A percentile compares a stretch with the other conserved stretches of the same genome.
Evolutionary conservation across 2,329 filamentous ascomycete species (phyloP).

Genomic region (Ophidiomyces ophidiicola): DNA sequence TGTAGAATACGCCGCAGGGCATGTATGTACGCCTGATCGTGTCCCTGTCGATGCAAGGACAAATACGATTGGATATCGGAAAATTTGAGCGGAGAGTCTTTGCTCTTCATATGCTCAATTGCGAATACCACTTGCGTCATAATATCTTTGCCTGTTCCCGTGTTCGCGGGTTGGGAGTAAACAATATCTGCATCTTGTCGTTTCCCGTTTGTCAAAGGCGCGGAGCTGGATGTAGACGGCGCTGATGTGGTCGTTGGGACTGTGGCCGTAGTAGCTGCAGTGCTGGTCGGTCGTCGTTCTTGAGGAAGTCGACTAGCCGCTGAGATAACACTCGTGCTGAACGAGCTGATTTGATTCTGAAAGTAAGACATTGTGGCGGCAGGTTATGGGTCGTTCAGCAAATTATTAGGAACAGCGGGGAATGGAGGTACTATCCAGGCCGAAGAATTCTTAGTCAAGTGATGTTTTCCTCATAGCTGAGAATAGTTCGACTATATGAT

Average conservation of each 20-base stretch:
- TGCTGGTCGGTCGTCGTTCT: conserved; percentile 39
- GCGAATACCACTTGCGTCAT: conserved; percentile 82
- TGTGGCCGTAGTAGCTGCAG: conserved; percentile 50
- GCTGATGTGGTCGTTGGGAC: conserved; percentile 15
- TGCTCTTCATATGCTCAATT: conserved; percentile 66
- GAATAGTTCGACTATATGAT: no score
- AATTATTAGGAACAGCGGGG: no score
- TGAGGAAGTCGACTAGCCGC: conserved; percentile 52
- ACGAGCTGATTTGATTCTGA: conserved; percentile 52
- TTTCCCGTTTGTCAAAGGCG: conserved; percentile 44
- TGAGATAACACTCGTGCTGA: conserved; percentile 50
- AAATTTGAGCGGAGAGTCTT: conserved; percentile 56
- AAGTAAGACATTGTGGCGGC: conserved; percentile 48
- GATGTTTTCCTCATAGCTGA: no score
- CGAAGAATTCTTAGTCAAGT: no score
- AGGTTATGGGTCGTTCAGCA: no score
- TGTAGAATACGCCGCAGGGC: conserved; percentile 57
- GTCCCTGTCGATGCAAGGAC: conserved; percentile 52
- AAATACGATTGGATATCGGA: conserved; percentile 69
- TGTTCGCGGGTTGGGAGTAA: conserved; percentile 66
- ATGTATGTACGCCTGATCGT: conserved; percentile 46
- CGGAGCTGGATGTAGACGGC: conserved; percentile 25
- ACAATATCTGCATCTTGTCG: conserved; percentile 44
- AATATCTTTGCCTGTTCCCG: conserved; percentile 64
- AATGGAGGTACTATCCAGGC: no score